Conservation (phyloP, 2,329 filamentous ascomycete genomes). For the Penicillium sp. region DNA sequence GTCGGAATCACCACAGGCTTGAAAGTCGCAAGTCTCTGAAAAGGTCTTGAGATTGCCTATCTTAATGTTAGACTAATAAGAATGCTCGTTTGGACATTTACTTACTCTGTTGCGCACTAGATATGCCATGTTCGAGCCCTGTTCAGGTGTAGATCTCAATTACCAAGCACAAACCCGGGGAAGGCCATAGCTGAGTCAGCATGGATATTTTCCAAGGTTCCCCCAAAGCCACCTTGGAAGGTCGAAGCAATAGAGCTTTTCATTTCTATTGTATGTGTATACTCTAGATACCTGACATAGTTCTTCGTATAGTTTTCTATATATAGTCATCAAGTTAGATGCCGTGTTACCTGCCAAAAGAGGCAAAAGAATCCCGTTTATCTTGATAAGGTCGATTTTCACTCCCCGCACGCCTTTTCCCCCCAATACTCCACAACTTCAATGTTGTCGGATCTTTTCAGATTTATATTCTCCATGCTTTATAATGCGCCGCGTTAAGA, state of each 20-base stretch:
- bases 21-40: not conserved
- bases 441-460: constrained; percentile 6
- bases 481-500: constrained; percentile 34
- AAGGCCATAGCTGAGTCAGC: not conserved
- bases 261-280: not conserved
- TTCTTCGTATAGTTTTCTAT: not conserved
- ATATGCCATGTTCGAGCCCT: not conserved
- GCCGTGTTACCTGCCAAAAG: constrained; percentile 4
- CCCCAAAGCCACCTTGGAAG: not conserved
- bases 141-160: not conserved
- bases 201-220: not conserved
- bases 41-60: not conserved
- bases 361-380: constrained; percentile 14
- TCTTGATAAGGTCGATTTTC: constrained; percentile 3
- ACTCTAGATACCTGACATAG: not conserved
- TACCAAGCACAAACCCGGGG: not conserved
- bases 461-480: not conserved
- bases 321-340: not conserved
- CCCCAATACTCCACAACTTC: constrained; percentile 5
- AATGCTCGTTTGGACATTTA: not conserved
- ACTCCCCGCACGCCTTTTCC: constrained; percentile 12
- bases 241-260: not conserved
- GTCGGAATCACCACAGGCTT: not conserved
- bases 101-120: not conserved
- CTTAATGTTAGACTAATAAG: not conserved